phyloP scores from a whole-genome alignment of 768 basidiomycete genomes.

The Omphalotus guepiniiformis region DNA sequence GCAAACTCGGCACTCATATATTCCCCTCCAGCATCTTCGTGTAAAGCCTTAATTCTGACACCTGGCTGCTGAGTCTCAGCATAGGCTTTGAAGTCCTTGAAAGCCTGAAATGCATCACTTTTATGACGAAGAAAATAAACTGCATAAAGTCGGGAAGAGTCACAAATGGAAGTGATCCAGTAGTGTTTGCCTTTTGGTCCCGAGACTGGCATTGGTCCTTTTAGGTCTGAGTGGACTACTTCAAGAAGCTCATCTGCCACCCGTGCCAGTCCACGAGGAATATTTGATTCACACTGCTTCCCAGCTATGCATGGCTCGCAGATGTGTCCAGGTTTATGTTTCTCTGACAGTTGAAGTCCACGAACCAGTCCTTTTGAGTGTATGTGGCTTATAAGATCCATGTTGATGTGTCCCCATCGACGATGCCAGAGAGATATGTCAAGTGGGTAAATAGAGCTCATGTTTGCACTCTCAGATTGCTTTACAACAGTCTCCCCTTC shows the following conservation, averaged over 20 bases:
- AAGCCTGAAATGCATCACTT: constrained; percentile 14
- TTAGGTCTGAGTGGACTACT: constrained; percentile 16
- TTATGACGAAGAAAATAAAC: constrained; percentile 13
- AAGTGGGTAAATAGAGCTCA: constrained; percentile 10
- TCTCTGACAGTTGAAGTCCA: constrained; percentile 14
- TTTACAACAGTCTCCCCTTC: neutral
- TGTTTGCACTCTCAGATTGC: neutral
- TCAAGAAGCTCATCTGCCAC: too few species aligned
- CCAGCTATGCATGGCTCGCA: constrained; percentile 20
- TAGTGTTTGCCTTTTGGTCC: constrained; percentile 15
- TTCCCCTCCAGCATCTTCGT: constrained; percentile 14
- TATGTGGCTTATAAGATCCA: constrained; percentile 8
- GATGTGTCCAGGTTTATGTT: constrained; percentile 15
- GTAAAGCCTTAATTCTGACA: too few species aligned
- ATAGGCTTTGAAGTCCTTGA: constrained; percentile 18
- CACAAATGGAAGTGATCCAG: constrained; percentile 19
- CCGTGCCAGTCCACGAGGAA: too few species aligned
- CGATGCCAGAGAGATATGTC: constrained; percentile 17
- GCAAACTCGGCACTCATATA: constrained; percentile 7
- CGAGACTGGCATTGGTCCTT: constrained; percentile 17
- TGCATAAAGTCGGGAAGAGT: neutral
- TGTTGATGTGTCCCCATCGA: constrained; percentile 16
- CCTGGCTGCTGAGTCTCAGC: too few species aligned
- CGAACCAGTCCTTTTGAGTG: constrained; percentile 11
- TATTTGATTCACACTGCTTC: constrained; percentile 7